A percentile compares a stretch with the other conserved stretches of the same genome.
Evolutionary conservation across 1,284 basidiomycete genomes (phyloP).

Genomic region (Takashimella koratensis): DNA sequence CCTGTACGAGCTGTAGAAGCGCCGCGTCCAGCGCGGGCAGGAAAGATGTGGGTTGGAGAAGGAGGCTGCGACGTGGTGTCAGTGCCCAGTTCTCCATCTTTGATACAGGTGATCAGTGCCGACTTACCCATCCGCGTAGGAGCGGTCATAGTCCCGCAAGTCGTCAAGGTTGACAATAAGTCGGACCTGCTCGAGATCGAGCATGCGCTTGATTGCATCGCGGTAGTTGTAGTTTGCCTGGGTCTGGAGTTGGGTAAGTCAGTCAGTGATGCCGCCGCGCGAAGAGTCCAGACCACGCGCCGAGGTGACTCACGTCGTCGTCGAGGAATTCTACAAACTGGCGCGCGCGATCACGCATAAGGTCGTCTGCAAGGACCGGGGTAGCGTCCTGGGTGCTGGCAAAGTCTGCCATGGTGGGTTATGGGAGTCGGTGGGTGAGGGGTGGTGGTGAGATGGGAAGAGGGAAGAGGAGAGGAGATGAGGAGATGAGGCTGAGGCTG

Average conservation of each 20-base stretch:
- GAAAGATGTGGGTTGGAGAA: constrained; percentile 83
- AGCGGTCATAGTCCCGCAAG: constrained; percentile 86
- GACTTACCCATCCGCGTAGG: constrained; percentile 56
- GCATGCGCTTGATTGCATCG: constrained; percentile 79
- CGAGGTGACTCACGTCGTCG: constrained; percentile 62
- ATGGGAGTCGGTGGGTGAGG: neutral
- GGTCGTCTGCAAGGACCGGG: constrained; percentile 58
- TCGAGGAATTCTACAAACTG: constrained; percentile 85
- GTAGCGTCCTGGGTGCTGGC: constrained; percentile 34
- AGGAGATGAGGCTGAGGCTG: neutral
- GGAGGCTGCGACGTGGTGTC: constrained; percentile 62
- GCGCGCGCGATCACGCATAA: constrained; percentile 68
- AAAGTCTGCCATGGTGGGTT: constrained; percentile 33
- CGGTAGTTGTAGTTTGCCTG: constrained; percentile 65
- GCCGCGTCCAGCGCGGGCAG: constrained; percentile 92
- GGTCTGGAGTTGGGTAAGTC: constrained; percentile 24
- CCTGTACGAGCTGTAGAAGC: constrained; percentile 68
- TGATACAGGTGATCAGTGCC: too few species aligned
- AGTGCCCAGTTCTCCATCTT: too few species aligned
- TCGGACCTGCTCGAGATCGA: constrained; percentile 77
- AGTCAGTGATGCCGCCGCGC: too few species aligned
- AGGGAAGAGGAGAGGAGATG: constrained; percentile 1
- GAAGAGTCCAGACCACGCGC: constrained; percentile 1
- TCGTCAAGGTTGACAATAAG: constrained; percentile 97
- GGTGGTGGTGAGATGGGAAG: neutral